Conservation (phyloP, 129 eudicot genomes). For the Artemisia annua region DNA sequence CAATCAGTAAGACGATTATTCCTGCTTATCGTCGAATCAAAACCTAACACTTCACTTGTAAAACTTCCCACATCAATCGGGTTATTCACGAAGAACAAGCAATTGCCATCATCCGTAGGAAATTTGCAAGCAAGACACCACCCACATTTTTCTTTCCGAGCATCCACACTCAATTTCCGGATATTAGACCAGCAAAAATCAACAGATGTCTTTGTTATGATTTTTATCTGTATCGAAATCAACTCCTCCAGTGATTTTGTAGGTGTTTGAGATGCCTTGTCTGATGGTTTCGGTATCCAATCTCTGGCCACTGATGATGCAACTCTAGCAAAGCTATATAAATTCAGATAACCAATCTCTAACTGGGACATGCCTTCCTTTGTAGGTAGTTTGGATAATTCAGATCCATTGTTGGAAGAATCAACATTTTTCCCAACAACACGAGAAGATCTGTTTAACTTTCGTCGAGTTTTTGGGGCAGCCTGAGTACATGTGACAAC, state of each 20-base stretch:
- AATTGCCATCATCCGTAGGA: slow-evolving; percentile 74
- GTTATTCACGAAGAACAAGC: slow-evolving; percentile 55
- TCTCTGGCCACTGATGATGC: slow-evolving; percentile 62
- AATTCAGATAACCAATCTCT: slow-evolving; percentile 47
- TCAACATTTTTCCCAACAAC: not conserved
- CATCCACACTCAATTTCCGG: slow-evolving; percentile 38
- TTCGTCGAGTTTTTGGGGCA: slow-evolving; percentile 16
- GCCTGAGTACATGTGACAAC: slow-evolving; percentile 21
- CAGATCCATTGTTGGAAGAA: slow-evolving; percentile 21
- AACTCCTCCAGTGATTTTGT: slow-evolving; percentile 58
- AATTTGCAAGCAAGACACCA: slow-evolving; percentile 81
- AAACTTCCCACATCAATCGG: slow-evolving; percentile 41
- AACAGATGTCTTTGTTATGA: slow-evolving; percentile 45
- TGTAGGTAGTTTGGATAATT: slow-evolving; percentile 25
- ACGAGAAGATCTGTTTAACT: not conserved
- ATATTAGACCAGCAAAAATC: slow-evolving; percentile 83
- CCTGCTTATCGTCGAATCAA: slow-evolving; percentile 38
- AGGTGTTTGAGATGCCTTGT: slow-evolving; percentile 44
- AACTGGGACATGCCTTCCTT: slow-evolving; percentile 16
- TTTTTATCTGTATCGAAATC: slow-evolving; percentile 67
- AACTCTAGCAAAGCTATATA: slow-evolving; percentile 69
- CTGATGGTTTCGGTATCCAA: slow-evolving; percentile 55
- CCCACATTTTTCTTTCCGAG: slow-evolving; percentile 87
- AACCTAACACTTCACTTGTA: slow-evolving; percentile 47
- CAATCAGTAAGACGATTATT: slow-evolving; percentile 65